Conservation (phyloP, 139 green algal species). For the Chlorella sp. region DNA sequence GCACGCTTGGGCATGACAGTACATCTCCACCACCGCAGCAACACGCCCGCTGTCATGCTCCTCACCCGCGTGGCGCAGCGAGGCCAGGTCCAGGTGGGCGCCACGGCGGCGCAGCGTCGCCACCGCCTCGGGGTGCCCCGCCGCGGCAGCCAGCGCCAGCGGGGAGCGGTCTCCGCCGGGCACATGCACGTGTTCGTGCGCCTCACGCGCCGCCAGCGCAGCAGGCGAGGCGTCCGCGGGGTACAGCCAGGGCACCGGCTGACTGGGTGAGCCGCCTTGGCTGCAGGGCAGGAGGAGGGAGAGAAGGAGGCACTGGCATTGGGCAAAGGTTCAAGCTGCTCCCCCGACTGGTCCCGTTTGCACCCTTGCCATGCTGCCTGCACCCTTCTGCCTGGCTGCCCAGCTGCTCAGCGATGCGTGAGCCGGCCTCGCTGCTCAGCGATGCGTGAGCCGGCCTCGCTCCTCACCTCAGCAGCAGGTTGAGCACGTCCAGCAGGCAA, state of each 20-base stretch:
- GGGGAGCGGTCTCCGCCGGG: background rate
- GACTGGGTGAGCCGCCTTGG: background rate
- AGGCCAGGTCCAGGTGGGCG: background rate
- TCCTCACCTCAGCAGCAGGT: conserved; percentile 22
- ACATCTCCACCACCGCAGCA: no score
- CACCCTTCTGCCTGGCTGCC: no score
- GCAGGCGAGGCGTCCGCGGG: background rate
- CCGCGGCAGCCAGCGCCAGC: conserved; percentile 13
- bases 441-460: background rate
- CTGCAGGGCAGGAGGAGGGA: background rate
- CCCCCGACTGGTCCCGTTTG: no score
- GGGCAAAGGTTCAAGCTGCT: background rate
- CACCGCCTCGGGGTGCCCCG: background rate
- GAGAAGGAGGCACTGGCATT: background rate
- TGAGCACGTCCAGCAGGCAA: background rate
- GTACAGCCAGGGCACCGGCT: background rate
- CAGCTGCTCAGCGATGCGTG: no score
- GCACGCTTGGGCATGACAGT: no score
- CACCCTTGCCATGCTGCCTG: no score
- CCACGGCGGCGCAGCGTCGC: conserved; percentile 1
- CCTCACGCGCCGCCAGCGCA: background rate
- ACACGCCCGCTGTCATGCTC: no score
- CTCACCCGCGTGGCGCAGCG: background rate
- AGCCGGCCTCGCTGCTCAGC: background rate
- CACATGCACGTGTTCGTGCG: background rate